Base-by-base conservation (phyloP, 2,329 filamentous ascomycete genomes). In the Passalora sequoiae region DNA sequence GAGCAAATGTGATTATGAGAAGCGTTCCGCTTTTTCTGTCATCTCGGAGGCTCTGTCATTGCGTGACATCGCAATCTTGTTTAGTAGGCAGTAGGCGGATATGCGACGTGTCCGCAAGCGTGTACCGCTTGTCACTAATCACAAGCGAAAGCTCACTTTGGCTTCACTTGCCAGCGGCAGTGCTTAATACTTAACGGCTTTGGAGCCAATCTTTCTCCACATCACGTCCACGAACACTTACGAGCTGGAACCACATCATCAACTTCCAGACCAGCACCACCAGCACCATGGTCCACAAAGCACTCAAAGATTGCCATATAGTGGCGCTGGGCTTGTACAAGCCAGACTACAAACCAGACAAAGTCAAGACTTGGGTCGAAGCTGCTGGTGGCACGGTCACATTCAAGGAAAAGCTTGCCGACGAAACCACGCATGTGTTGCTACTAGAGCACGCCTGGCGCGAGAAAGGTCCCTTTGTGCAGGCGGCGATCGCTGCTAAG, bases 361-460 rank as follows among this genome's bases (percentile, higher is more conserved):
- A 54, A 4, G 25, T 92, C 25, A 72, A 72, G 25, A 68, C 69
- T 28, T 94, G 86, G 86, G 73, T 86, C 7, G 67, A 69, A 3
- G 59, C 69, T 3, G 78, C 84, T 45, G 80, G 78, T 5, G 88
- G 84, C 1, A 62, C 44, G 1, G 83, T 80, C 59, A 65, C 68
- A 0, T 60, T 68, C 1, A 64, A 71, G 0, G 63, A 87, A 13
- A 66, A 70, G 0, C 65, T 88, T 19, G 70, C 70, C 19, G 47
- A 52, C 4, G 56, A 68, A 0, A 77, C 83, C 7, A 94, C 88
- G 0, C 88, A 94, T 64, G 67, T 95, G 0, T 72, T 95, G 16
- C 77, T 80, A 41, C 79, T 78, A 0, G 69, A 75, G 38, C 72
- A 79, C 24, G 76, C 81, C 12, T 89, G 79, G 63, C 47, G 43